Base-by-base conservation (phyloP, 2,329 filamentous ascomycete species). In the Cladosporium sp. region DNA sequence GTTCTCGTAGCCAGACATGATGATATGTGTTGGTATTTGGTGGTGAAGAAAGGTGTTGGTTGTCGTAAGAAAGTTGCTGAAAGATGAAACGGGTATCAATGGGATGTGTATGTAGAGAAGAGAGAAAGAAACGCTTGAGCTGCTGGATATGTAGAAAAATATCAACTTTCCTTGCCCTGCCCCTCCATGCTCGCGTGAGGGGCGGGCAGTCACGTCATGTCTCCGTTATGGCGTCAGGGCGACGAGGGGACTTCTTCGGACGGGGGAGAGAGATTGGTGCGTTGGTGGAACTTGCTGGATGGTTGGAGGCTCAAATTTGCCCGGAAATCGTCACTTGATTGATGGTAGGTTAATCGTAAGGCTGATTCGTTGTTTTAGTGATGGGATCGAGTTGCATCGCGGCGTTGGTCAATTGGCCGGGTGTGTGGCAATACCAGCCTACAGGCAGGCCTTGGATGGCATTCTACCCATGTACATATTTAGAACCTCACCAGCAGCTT, bases 1-100 rank as follows among this genome's bases (percentile, higher is more conserved):
- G 57, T 64, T 64, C 52, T 69, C 51, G 64, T 71, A 69, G 61
- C 67, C 68, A 39, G 74, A 75, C 73, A 76, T 76, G 50, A 24
- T 67, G 51, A 52, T 39, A 44, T 53, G 45, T 48, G 32, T 32
- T 39, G 44, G 43, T 38, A 49, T 48, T 32, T 39, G 41, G 45
- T 49, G 29, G 49, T 19, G 7, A 12, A 15, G 9, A 18, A n/a
- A n/a, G 45, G 27, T 41, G 45, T 34, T 53, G 30, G 37, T 43
- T 13, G 13, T 47, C 37, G 43, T 55, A 24, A 50, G 20, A 24
- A n/a, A 37, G 34, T 41, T 18, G 20, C 15, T n/a, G n/a, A n/a
- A 29, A 19, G 36, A 24, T 32, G 29, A 27, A 38, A 32, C 41
- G 45, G 45, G 45, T 48, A 41, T 48, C 20, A n/a, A 24, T 41